Evolutionary conservation across 441 rosid species (phyloP).

Genomic region (Aquilaria agallochum): DNA sequence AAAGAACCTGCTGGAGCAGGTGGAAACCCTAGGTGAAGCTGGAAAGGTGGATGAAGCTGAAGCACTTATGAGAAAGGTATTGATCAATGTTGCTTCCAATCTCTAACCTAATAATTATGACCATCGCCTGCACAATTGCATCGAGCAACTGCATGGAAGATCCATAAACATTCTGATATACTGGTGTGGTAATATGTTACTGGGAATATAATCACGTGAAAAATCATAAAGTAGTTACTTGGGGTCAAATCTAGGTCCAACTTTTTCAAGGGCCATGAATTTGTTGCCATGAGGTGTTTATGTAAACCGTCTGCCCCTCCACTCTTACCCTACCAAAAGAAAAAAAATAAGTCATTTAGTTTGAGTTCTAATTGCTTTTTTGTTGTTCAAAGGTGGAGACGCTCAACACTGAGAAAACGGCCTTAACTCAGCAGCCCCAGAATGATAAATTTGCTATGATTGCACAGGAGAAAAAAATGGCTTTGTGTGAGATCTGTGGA

Average conservation of each 20-base stretch:
- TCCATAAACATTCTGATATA: too few species aligned
- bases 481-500: slow-evolving; percentile 93
- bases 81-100: not conserved
- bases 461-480: slow-evolving; percentile 97
- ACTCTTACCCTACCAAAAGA: too few species aligned
- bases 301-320: too few species aligned
- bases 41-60: slow-evolving; percentile 99
- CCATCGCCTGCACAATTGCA: too few species aligned
- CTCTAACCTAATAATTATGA: too few species aligned
- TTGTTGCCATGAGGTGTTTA: too few species aligned
- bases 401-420: slow-evolving; percentile 71
- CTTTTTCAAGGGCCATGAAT: too few species aligned
- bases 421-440: slow-evolving; percentile 61
- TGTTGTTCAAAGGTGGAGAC: slow-evolving; percentile 64
- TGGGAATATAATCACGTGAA: too few species aligned
- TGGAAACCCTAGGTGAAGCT: slow-evolving; percentile 94
- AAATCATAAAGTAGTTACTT: too few species aligned
- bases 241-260: too few species aligned
- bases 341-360: not conserved
- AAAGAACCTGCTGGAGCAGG: slow-evolving; percentile 91
- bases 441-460: slow-evolving; percentile 66
- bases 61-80: slow-evolving; percentile 97
- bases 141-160: too few species aligned
- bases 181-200: too few species aligned
- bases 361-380: not conserved